These are phyloP conservation scores for Jamesozyma jinghongensis DNA, from an alignment of 805 yeast genomes.

Conservation along the genomic window DNA sequence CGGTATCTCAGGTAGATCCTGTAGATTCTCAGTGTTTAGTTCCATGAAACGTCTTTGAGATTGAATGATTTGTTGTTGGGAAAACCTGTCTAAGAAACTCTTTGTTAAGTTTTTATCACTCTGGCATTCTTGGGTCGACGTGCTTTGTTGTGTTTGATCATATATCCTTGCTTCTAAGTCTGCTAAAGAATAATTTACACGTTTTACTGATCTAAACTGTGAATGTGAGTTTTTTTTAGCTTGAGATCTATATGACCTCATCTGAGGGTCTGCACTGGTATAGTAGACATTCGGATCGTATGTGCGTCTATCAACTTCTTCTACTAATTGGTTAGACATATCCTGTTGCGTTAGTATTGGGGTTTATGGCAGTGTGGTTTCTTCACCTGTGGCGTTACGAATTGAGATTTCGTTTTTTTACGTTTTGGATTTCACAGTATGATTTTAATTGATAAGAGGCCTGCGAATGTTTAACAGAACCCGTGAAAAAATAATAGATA, in stretches of 20 bases:
- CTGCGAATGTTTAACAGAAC: too few species aligned
- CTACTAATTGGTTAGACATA: conserved; percentile 15
- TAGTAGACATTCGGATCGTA: conserved; percentile 29
- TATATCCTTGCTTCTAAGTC: conserved; percentile 28
- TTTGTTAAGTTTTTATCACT: conserved; percentile 10
- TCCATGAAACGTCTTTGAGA: conserved; percentile 29
- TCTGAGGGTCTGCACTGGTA: conserved; percentile 18
- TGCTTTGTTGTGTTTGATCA: conserved; percentile 5
- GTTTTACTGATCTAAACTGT: conserved; percentile 23
- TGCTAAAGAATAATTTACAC: conserved; percentile 30
- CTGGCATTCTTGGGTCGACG: conserved; percentile 5
- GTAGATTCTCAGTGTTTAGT: conserved; percentile 25
- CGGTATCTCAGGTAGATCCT: conserved; percentile 24
- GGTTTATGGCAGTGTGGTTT: not conserved
- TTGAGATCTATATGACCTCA: conserved; percentile 14
- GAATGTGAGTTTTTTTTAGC: conserved; percentile 12
- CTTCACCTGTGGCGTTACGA: not conserved
- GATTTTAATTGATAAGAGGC: too few species aligned
- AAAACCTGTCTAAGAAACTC: conserved; percentile 16
- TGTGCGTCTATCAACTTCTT: conserved; percentile 27
- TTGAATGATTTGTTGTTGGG: conserved; percentile 24
- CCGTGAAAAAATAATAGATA: too few species aligned
- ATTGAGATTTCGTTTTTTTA: not conserved
- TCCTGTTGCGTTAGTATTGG: not conserved
- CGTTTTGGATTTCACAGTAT: too few species aligned